Percentiles rank a stretch among this genome's conserved stretches.
Conservation (phyloP, 2,329 filamentous ascomycete genomes). For the Pseudogymnoascus sp. region DNA sequence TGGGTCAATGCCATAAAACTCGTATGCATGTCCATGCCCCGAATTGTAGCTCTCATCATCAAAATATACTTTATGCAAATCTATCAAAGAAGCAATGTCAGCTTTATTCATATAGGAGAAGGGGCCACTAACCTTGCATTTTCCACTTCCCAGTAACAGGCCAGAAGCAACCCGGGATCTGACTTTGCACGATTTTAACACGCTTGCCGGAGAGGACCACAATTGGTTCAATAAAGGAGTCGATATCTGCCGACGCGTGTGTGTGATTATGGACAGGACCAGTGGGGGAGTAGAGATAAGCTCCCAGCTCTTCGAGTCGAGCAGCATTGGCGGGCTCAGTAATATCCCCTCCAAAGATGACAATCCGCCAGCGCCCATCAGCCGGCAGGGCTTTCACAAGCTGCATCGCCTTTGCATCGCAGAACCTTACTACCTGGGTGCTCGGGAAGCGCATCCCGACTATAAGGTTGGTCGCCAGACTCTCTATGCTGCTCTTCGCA, state of each 20-base stretch:
- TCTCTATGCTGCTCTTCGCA: slow-evolving; percentile 25
- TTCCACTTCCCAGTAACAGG: slow-evolving; percentile 46
- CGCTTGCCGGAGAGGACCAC: slow-evolving; percentile 44
- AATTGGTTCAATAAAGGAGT: slow-evolving; percentile 49
- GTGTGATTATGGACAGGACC: slow-evolving; percentile 39
- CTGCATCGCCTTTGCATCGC: slow-evolving; percentile 50
- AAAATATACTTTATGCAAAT: slow-evolving; percentile 49
- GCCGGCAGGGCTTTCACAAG: slow-evolving; percentile 40
- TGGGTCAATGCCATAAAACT: slow-evolving; percentile 44
- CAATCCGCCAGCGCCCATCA: slow-evolving; percentile 42
- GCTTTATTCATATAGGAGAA: background rate
- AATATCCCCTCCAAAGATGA: slow-evolving; percentile 41
- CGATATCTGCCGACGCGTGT: slow-evolving; percentile 33
- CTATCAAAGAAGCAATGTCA: slow-evolving; percentile 27
- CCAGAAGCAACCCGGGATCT: slow-evolving; percentile 48
- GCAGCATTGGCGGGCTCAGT: slow-evolving; percentile 17
- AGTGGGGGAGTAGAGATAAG: slow-evolving; percentile 31
- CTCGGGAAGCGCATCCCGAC: slow-evolving; percentile 50
- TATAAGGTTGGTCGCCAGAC: slow-evolving; percentile 34
- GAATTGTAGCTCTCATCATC: slow-evolving; percentile 47
- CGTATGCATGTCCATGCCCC: slow-evolving; percentile 49
- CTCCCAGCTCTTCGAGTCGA: slow-evolving; percentile 32
- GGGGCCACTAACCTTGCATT: slow-evolving; percentile 39
- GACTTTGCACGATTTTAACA: slow-evolving; percentile 38
- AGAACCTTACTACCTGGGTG: slow-evolving; percentile 49